phyloP scores from a whole-genome alignment of 169 alveolate genomes.

The Babesia sp. region DNA sequence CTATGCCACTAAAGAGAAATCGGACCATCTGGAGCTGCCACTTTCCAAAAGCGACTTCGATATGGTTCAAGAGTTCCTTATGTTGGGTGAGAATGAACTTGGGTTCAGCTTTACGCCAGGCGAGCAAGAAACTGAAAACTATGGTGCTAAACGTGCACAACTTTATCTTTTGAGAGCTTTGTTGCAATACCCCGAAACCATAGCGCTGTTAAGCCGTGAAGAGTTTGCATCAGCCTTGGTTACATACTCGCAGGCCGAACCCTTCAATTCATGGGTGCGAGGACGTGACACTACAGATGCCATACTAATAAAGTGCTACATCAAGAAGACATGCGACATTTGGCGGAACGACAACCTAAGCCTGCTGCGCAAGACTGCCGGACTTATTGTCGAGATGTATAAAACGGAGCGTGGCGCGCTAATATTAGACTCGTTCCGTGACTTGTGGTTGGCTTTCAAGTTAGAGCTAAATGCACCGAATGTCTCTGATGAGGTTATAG shows the following conservation, averaged over 20 bases:
- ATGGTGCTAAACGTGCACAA: constrained; percentile 24
- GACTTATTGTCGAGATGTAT: constrained; percentile 24
- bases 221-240: constrained; percentile 16
- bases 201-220: constrained; percentile 19
- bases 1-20: constrained; percentile 3
- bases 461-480: constrained; percentile 23
- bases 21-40: neutral
- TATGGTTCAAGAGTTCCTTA: constrained; percentile 15
- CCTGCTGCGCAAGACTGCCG: constrained; percentile 44
- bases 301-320: constrained; percentile 41
- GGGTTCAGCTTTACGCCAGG: constrained; percentile 22
- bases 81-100: constrained; percentile 16
- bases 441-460: constrained; percentile 36
- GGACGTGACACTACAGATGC: neutral
- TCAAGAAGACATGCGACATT: constrained; percentile 44
- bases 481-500: constrained; percentile 2
- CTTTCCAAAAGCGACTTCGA: constrained; percentile 8
- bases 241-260: constrained; percentile 10
- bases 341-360: constrained; percentile 37
- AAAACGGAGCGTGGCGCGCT: constrained; percentile 10
- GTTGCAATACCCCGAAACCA: constrained; percentile 37
- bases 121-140: constrained; percentile 1
- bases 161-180: constrained; percentile 36
- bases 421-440: constrained; percentile 36
- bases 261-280: constrained; percentile 24